phyloP scores from a whole-genome alignment of 148 eudicot genomes.

The Nepenthes mirabilis region DNA sequence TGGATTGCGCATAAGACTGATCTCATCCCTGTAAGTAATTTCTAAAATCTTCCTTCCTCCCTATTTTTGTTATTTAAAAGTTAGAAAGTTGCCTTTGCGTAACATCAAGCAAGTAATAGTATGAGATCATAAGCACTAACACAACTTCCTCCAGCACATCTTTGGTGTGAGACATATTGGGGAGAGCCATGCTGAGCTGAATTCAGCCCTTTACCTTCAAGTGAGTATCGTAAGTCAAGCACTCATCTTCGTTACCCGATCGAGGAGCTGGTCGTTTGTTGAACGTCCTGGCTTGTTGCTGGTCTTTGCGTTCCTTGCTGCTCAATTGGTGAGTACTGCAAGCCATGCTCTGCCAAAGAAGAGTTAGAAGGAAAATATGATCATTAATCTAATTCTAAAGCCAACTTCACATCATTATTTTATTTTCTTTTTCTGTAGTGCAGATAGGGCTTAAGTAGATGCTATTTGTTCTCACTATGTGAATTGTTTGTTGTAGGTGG shows the following conservation, averaged over 20 bases:
- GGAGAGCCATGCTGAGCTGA: slow-evolving; percentile 13
- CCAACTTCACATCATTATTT: neutral
- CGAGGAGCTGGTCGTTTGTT: slow-evolving; percentile 23
- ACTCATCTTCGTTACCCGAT: slow-evolving; percentile 29
- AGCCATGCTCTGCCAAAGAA: too few relatives aligned
- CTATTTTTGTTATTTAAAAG: too few relatives aligned
- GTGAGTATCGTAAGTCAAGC: slow-evolving; percentile 30
- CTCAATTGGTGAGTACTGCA: slow-evolving; percentile 19
- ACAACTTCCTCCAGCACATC: slow-evolving; percentile 6
- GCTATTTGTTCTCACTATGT: neutral
- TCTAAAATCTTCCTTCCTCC: too few relatives aligned
- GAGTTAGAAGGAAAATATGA: too few relatives aligned
- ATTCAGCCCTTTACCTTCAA: slow-evolving; percentile 28
- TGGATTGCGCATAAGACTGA: slow-evolving; percentile 58
- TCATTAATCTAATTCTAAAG: neutral
- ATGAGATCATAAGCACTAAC: too few relatives aligned
- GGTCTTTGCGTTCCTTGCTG: slow-evolving; percentile 18
- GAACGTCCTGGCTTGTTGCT: slow-evolving; percentile 27
- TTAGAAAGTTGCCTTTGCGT: too few relatives aligned
- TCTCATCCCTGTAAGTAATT: slow-evolving; percentile 40
- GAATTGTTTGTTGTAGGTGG: slow-evolving; percentile 10
- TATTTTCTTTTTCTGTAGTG: too few relatives aligned
- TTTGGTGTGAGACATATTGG: slow-evolving; percentile 19
- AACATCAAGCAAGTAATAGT: too few relatives aligned
- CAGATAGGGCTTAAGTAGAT: neutral